Evolutionary conservation across 2,329 filamentous ascomycete genomes (phyloP), one percentile per base, ranked within the genome.

Genomic region (Cryphonectria parasitica): DNA sequence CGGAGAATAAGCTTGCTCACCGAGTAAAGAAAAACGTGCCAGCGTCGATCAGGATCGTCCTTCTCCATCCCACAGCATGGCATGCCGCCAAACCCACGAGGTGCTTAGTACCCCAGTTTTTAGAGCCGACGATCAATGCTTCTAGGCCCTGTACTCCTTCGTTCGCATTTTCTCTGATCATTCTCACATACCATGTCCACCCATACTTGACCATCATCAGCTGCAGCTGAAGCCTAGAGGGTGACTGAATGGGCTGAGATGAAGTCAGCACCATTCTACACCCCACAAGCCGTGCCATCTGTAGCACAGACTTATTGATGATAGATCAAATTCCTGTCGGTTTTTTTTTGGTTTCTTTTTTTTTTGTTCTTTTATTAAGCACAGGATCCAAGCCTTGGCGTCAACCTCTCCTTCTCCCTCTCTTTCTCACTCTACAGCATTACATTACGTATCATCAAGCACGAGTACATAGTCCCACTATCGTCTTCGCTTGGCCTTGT

Each of bases 111-210:
- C 43, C 63, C 63, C 28, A 19, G 39, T 17, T 43, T 39, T 43
- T 49, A 17, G 25, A 25, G 25, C 66, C 41, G 69, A 60, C 69
- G 69, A 71, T 71, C 69, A 13, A 8, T 69, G 31, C 56, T 69
- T 71, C 69, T 69, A 69, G 69, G 66, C 69, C 66, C 39, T 43
- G 49, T 49, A 41, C 25, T 10, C 41, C 10, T 43, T 34, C 5
- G 39, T 13, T 19, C 36, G 8, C 6, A 31, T 28, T 58, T 8
- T 41, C 39, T 41, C 39, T 41, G 6, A 2, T 41, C 8, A 1
- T 8, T 41, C 39, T 41, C 39, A 5, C 43, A 45, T 17, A 45
- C 43, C 1, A 34, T 34, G 34, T 34, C 22, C 43, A 41, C 11
- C 10, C 39, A 8, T 41, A 3, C 17, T 45, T n/a, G 19, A 7